A percentile compares a stretch with the other conserved stretches of the same genome.
These are phyloP conservation scores for Diophrys appendiculata DNA, from an alignment of 73 alveolate species.

Conservation along the genomic window DNA sequence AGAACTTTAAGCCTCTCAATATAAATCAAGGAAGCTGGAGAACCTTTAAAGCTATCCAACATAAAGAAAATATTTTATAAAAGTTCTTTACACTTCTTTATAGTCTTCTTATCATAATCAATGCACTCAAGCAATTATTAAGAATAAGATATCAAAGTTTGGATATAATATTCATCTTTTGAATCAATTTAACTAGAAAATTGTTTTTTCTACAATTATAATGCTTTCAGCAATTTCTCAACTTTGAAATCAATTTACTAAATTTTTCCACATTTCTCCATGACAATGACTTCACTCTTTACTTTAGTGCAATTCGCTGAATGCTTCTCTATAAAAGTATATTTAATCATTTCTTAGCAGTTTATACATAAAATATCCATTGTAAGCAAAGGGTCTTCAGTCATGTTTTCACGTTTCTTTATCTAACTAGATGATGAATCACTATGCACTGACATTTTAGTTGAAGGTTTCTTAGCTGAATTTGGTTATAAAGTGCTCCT, in stretches of 20 bases:
- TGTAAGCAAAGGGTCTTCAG: background rate
- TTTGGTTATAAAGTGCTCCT: no score
- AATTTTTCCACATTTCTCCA: background rate
- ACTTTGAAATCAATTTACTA: background rate
- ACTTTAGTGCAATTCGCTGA: background rate
- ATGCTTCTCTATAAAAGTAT: background rate
- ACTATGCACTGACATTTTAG: no score
- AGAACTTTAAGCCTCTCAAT: conserved; percentile 8
- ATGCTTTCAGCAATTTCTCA: background rate
- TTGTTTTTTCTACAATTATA: background rate
- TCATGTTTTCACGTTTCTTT: background rate
- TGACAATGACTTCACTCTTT: background rate
- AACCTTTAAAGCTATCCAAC: background rate
- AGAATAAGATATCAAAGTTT: background rate
- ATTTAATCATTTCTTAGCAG: conserved; percentile 3
- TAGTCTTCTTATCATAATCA: background rate
- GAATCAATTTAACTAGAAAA: background rate
- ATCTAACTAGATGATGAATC: background rate
- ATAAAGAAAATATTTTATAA: background rate
- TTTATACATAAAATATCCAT: conserved; percentile 11
- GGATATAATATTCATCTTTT: background rate
- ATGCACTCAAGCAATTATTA: background rate
- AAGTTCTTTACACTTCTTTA: background rate
- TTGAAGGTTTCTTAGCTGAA: no score
- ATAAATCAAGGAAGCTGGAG: conserved; percentile 1